A percentile compares a stretch with the other conserved stretches of the same genome.
phyloP scores from a whole-genome alignment of 2,329 filamentous ascomycete species.

The Exophiala viscosa region DNA sequence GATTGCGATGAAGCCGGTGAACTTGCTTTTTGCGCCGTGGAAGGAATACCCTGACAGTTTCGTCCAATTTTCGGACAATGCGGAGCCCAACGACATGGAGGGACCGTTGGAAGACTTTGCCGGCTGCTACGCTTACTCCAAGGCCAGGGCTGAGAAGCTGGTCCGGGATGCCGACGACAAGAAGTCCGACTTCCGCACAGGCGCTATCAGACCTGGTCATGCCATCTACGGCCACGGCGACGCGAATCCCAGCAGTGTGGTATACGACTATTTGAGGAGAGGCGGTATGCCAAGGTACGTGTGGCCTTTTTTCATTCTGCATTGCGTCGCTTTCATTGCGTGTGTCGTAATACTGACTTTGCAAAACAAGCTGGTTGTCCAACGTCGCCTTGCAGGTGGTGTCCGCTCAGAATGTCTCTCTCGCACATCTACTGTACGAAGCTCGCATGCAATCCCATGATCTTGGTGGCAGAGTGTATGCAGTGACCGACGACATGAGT shows the following conservation, averaged over 20 bases:
- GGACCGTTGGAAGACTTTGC: conserved; percentile 38
- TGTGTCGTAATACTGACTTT: too few species aligned
- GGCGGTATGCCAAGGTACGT: conserved; percentile 32
- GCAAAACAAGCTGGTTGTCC: conserved; percentile 38
- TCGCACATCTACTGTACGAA: conserved; percentile 54
- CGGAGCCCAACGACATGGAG: conserved; percentile 37
- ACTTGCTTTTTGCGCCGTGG: conserved; percentile 47
- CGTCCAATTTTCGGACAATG: conserved; percentile 48
- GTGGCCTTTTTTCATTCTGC: not conserved
- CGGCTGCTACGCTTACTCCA: conserved; percentile 49
- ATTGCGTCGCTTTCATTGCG: too few species aligned
- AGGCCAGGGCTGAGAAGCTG: conserved; percentile 51
- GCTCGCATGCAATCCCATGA: conserved; percentile 45
- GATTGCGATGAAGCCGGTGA: conserved; percentile 41
- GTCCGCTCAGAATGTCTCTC: conserved; percentile 50
- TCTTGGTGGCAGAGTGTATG: conserved; percentile 46
- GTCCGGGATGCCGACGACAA: conserved; percentile 45
- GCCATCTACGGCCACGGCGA: conserved; percentile 51
- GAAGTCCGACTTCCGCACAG: conserved; percentile 47
- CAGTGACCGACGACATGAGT: conserved; percentile 48
- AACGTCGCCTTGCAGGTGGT: conserved; percentile 51
- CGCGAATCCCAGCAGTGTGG: conserved; percentile 38
- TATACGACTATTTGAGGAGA: conserved; percentile 39
- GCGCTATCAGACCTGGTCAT: conserved; percentile 53
- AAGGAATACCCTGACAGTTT: conserved; percentile 37